Evolutionary conservation across 202 grass and related monocot species (phyloP).

Genomic region (Hordeum pubiflorum): DNA sequence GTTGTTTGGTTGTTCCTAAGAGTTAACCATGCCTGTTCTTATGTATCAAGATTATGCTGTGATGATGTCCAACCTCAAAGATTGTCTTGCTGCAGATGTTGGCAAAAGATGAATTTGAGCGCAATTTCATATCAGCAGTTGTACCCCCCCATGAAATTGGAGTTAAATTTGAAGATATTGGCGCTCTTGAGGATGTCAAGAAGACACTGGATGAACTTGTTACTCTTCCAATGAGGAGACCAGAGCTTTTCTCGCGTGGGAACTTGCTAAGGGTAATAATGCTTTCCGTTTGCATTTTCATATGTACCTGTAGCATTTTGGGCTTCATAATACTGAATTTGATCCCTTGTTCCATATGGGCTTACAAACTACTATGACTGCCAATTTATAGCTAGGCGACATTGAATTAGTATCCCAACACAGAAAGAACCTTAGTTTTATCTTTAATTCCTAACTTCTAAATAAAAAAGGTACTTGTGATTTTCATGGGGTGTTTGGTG

Average conservation of each 20-base stretch:
- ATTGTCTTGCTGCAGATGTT: conserved; percentile 59
- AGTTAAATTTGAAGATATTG: conserved; percentile 90
- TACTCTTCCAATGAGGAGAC: conserved; percentile 89
- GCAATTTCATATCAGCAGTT: conserved; percentile 86
- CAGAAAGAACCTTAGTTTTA: conserved; percentile 4
- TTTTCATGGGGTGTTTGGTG: background rate
- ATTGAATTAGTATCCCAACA: conserved; percentile 6
- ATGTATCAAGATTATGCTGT: background rate
- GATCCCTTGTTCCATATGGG: background rate
- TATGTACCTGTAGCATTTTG: background rate
- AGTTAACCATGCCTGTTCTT: background rate
- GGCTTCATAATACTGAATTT: background rate
- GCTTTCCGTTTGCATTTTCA: conserved; percentile 17
- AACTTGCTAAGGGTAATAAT: conserved; percentile 81
- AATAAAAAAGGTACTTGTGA: background rate
- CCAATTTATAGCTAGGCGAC: background rate
- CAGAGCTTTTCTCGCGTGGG: conserved; percentile 86
- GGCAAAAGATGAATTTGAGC: conserved; percentile 90
- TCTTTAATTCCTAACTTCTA: background rate
- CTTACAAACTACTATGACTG: background rate
- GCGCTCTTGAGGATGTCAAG: conserved; percentile 92
- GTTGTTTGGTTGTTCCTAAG: conserved; percentile 9
- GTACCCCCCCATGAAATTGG: conserved; percentile 86
- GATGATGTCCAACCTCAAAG: conserved; percentile 13
- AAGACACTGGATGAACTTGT: conserved; percentile 91